A percentile compares a stretch with the other conserved stretches of the same genome.
Evolutionary conservation across 2,329 filamentous ascomycete species (phyloP).

Genomic region (Colletotrichum zoysiae): DNA sequence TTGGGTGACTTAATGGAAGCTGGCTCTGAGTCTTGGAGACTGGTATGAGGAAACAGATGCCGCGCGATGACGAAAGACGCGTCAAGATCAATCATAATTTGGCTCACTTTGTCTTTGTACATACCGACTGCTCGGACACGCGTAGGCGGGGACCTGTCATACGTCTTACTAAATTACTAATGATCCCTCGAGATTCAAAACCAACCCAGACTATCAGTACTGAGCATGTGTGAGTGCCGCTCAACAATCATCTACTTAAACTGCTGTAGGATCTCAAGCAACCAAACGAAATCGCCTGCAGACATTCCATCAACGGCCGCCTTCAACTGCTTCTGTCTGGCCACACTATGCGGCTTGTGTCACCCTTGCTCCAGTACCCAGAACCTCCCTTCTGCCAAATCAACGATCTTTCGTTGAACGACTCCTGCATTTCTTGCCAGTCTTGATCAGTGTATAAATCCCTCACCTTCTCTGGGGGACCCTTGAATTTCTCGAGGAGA

Average conservation of each 20-base stretch:
- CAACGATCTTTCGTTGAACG: not conserved
- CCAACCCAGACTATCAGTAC: not conserved
- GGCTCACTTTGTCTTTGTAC: not conserved
- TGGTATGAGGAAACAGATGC: not conserved
- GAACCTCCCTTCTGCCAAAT: not conserved
- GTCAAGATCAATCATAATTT: too few relatives aligned
- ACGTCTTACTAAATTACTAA: not conserved
- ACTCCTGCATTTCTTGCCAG: conserved; percentile 1
- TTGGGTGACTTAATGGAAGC: not conserved
- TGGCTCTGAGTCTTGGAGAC: accelerated
- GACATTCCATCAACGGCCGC: not conserved
- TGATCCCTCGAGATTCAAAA: not conserved
- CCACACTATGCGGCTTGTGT: conserved; percentile 2
- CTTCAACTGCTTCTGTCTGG: not conserved
- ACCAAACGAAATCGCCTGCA: not conserved
- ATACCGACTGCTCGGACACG: not conserved
- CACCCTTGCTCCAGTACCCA: conserved; percentile 8
- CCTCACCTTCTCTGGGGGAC: not conserved
- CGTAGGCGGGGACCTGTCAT: not conserved
- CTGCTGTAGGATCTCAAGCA: not conserved
- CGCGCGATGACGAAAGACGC: not conserved
- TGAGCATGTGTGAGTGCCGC: too few relatives aligned
- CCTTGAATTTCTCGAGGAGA: not conserved
- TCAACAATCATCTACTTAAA: not conserved
- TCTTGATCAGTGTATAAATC: not conserved